Conservation (phyloP, 2,329 filamentous ascomycete species). For the Seiridium unicorne region DNA sequence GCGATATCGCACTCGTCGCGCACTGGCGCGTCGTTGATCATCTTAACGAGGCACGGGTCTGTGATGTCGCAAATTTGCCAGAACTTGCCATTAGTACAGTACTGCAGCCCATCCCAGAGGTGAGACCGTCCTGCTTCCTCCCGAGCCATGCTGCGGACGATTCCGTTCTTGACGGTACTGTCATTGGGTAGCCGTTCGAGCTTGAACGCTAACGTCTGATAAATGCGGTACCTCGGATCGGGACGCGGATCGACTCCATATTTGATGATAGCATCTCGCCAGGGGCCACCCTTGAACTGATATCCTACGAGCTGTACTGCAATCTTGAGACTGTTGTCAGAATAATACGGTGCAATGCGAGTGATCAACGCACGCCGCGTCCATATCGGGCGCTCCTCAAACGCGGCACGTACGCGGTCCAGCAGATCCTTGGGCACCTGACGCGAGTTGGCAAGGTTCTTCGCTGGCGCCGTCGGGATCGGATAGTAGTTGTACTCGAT, state of each 20-base stretch:
- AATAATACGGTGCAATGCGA: slow-evolving; percentile 53
- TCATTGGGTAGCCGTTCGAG: slow-evolving; percentile 46
- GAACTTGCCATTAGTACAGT: slow-evolving; percentile 79
- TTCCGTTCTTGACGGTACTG: slow-evolving; percentile 43
- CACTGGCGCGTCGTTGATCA: slow-evolving; percentile 65
- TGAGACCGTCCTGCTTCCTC: slow-evolving; percentile 56
- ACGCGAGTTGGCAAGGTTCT: slow-evolving; percentile 43
- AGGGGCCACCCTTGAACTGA: slow-evolving; percentile 89
- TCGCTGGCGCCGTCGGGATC: slow-evolving; percentile 58
- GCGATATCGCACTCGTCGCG: slow-evolving; percentile 56
- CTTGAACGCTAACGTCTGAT: slow-evolving; percentile 89
- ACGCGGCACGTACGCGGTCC: slow-evolving; percentile 59
- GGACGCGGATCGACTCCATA: slow-evolving; percentile 84
- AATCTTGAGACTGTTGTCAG: slow-evolving; percentile 64
- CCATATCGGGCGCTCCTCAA: slow-evolving; percentile 78
- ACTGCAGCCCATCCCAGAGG: slow-evolving; percentile 76
- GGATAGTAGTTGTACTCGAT: slow-evolving; percentile 61
- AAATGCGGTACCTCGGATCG: slow-evolving; percentile 73
- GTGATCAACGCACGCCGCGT: slow-evolving; percentile 82
- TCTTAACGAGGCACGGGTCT: slow-evolving; percentile 67
- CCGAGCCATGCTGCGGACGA: slow-evolving; percentile 33
- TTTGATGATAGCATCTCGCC: slow-evolving; percentile 81
- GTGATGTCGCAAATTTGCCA: slow-evolving; percentile 94
- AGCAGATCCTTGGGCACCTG: slow-evolving; percentile 62
- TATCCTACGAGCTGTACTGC: slow-evolving; percentile 85